A percentile compares a stretch with the other conserved stretches of the same genome.
Conservation (phyloP, 164 flowering plant species). For the Amborella trichopoda region DNA sequence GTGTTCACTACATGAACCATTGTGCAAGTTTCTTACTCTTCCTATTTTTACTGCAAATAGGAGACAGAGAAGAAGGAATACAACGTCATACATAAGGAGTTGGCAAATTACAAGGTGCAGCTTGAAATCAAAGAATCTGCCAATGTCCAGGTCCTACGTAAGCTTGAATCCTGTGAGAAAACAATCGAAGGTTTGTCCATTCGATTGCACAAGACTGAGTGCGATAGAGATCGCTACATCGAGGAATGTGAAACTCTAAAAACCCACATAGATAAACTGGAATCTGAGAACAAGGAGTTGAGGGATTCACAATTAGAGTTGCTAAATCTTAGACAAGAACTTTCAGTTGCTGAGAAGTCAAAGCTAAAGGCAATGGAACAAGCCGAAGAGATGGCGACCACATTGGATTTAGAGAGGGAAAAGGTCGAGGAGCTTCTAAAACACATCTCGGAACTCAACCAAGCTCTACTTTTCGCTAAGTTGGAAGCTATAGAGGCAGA, state of each 20-base stretch:
- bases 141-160: constrained; percentile 33
- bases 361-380: constrained; percentile 16
- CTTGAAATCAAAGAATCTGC: constrained; percentile 46
- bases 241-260: constrained; percentile 18
- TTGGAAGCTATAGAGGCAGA: constrained; percentile 24
- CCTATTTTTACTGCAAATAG: constrained; percentile 5
- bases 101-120: constrained; percentile 45
- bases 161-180: constrained; percentile 27
- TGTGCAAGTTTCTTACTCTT: neutral
- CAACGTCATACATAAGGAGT: constrained; percentile 26
- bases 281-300: constrained; percentile 28
- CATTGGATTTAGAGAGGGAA: constrained; percentile 18
- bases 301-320: constrained; percentile 22
- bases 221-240: constrained; percentile 21
- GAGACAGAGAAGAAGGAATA: constrained; percentile 24
- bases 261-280: constrained; percentile 19
- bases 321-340: constrained; percentile 19
- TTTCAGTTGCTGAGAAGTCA: constrained; percentile 19
- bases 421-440: constrained; percentile 24
- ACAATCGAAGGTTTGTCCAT: constrained; percentile 25
- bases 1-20: too few species aligned
- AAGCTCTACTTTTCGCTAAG: constrained; percentile 18
- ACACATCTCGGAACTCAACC: constrained; percentile 27
- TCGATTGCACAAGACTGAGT: constrained; percentile 21
- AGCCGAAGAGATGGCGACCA: constrained; percentile 22